A percentile compares a stretch with the other conserved stretches of the same genome.
These are phyloP conservation scores for Aspergillus sparsus DNA, from an alignment of 495 filamentous ascomycete genomes.

Conservation along the genomic window DNA sequence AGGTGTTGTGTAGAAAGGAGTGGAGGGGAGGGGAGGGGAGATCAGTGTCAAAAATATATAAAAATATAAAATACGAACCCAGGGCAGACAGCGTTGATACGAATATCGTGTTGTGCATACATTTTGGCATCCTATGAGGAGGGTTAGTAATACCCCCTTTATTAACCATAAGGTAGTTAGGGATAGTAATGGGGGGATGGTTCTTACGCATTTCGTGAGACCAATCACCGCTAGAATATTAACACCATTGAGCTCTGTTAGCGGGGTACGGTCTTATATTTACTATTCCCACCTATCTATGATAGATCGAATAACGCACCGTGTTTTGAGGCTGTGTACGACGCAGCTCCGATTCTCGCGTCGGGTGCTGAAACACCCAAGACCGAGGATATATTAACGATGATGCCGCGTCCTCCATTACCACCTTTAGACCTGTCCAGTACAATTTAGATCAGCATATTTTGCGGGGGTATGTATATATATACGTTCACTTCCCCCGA, in stretches of 20 bases:
- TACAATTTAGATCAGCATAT: not conserved
- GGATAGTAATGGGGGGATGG: not conserved
- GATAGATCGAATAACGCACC: slow-evolving; percentile 25
- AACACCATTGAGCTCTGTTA: not conserved
- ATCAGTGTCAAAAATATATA: not conserved
- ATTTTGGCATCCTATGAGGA: slow-evolving; percentile 40
- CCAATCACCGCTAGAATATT: slow-evolving; percentile 33
- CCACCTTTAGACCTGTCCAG: slow-evolving; percentile 19
- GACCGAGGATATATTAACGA: slow-evolving; percentile 37
- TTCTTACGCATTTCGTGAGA: slow-evolving; percentile 40
- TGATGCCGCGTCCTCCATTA: slow-evolving; percentile 30
- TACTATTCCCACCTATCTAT: not conserved
- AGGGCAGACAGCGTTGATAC: slow-evolving; percentile 54
- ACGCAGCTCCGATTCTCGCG: slow-evolving; percentile 26
- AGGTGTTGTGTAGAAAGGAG: not conserved
- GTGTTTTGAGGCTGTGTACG: slow-evolving; percentile 48
- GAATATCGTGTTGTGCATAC: slow-evolving; percentile 46
- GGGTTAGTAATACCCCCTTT: not conserved
- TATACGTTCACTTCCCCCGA: no score
- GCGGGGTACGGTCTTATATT: not conserved
- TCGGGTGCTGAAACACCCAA: slow-evolving; percentile 29
- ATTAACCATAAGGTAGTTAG: slow-evolving; percentile 6
- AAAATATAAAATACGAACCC: slow-evolving; percentile 27
- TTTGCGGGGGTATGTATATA: no score
- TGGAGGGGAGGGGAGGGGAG: not conserved